Evolutionary conservation across 1,284 basidiomycete genomes (phyloP).

Genomic region (Pascua sp.): DNA sequence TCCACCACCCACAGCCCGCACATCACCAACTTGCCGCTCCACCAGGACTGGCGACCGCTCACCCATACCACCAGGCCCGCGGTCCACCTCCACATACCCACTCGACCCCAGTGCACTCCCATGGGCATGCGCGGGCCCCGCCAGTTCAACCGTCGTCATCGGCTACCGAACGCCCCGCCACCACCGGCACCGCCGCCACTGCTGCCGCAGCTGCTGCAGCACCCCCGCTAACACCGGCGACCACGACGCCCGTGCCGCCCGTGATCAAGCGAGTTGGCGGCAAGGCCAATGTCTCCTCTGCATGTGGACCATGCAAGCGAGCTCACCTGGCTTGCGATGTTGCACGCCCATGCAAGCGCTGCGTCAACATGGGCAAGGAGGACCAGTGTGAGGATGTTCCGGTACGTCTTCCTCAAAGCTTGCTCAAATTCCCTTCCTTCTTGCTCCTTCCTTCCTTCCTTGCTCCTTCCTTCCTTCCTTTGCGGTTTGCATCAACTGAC

Average conservation of each 20-base stretch:
- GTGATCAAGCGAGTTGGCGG: conserved; percentile 26
- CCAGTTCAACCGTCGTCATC: too few relatives aligned
- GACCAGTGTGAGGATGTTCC: conserved; percentile 46
- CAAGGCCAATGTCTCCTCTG: conserved; percentile 36
- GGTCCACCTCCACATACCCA: too few relatives aligned
- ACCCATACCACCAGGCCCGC: too few relatives aligned
- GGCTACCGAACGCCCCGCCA: too few relatives aligned
- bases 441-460: neutral
- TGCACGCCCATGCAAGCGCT: conserved; percentile 44
- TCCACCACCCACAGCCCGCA: neutral
- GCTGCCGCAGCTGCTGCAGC: too few relatives aligned
- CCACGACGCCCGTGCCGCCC: neutral
- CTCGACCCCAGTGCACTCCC: too few relatives aligned
- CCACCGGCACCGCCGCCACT: too few relatives aligned
- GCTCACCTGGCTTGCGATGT: conserved; percentile 46
- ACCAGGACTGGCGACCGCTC: neutral
- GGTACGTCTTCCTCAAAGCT: conserved; percentile 25
- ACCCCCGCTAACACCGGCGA: too few relatives aligned
- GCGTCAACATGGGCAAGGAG: conserved; percentile 42
- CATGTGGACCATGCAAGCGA: conserved; percentile 45
- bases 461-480: neutral
- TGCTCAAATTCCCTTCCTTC: neutral
- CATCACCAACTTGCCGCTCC: neutral
- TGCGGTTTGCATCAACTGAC: neutral
- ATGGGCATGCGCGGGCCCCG: too few relatives aligned